phyloP scores from a whole-genome alignment of 1,284 basidiomycete species.

The Tremellales sp. region DNA sequence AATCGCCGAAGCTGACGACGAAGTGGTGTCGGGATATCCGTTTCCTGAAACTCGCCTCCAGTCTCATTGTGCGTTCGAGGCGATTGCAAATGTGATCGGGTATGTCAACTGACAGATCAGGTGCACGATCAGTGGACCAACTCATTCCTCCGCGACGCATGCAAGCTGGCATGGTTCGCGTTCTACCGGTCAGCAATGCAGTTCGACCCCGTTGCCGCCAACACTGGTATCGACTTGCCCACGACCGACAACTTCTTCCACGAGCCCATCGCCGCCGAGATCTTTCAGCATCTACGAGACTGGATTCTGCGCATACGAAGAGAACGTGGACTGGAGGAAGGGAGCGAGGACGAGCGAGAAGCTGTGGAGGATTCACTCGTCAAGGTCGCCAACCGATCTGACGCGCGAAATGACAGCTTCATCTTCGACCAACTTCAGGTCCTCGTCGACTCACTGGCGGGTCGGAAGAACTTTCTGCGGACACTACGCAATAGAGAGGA shows the following conservation, averaged over 20 bases:
- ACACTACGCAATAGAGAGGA: constrained; percentile 89
- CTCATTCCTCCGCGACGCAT: constrained; percentile 67
- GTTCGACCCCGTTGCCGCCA: constrained; percentile 58
- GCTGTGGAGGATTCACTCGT: constrained; percentile 54
- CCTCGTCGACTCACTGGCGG: constrained; percentile 68
- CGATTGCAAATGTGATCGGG: neutral
- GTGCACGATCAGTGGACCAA: constrained; percentile 61
- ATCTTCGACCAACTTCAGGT: constrained; percentile 66
- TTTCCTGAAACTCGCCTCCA: constrained; percentile 33
- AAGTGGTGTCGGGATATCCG: constrained; percentile 31
- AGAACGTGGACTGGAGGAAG: constrained; percentile 23
- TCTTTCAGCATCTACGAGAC: constrained; percentile 66
- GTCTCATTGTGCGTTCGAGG: constrained; percentile 24
- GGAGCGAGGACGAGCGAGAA: constrained; percentile 19
- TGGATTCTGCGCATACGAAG: constrained; percentile 45
- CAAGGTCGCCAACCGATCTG: constrained; percentile 63
- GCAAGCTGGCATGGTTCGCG: constrained; percentile 81
- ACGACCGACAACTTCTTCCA: constrained; percentile 75
- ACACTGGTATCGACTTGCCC: constrained; percentile 68
- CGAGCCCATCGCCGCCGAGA: constrained; percentile 75
- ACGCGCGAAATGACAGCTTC: constrained; percentile 40
- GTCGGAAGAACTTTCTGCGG: constrained; percentile 78
- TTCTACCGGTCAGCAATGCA: constrained; percentile 72
- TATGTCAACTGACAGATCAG: constrained; percentile 20
- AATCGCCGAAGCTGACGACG: constrained; percentile 4